Base-by-base conservation (phyloP, 148 eudicot species). In the Silene uniflora region DNA sequence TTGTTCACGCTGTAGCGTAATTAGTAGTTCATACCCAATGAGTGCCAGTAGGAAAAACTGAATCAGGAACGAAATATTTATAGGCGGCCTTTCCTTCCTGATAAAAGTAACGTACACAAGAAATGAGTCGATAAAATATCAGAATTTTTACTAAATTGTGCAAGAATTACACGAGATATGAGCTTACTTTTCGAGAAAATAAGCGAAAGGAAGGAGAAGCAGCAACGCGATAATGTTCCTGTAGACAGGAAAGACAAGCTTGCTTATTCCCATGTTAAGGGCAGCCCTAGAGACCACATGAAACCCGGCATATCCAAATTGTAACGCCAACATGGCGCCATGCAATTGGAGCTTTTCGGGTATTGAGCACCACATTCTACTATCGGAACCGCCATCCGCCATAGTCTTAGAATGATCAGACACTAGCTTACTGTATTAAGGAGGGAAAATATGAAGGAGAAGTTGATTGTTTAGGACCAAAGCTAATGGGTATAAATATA, bases 181-280 rank as follows among this genome's bases (percentile, higher is more conserved):
- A 54, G 79, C 89, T 66, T 84, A 94, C 98, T 91, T 94, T 70
- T 94, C 97, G 0, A 94, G 88, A 78, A 95, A 92, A 82, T 87
- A 95, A 73, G 97, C 97, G n/a, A 95, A 90, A 42, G 98, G 98
- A 24, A 88, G 73, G 74, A 95, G 89, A 77, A 95, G 89, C 62
- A 92, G 70, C 65, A 95, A 82, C 11, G 98, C 98, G 17, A 95
- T 87, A 67, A 92, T 79, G 84, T 95, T 95, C 77, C 98, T 83
- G 78, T 95, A 95, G 42, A 95, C 97, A 4, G 96, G 91, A 74
- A 83, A 95, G 19, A 95, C 98, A 71, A 95, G 86, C 88, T 95
- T 92, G 91, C 97, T 92, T 13, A 95, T 87, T 74, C 98, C 98
- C 93, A 95, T 89, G 86, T 95, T 92, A 35, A 95, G 98, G 81